Conservation (phyloP, 2,329 filamentous ascomycete species). For the Alternaria atra region DNA sequence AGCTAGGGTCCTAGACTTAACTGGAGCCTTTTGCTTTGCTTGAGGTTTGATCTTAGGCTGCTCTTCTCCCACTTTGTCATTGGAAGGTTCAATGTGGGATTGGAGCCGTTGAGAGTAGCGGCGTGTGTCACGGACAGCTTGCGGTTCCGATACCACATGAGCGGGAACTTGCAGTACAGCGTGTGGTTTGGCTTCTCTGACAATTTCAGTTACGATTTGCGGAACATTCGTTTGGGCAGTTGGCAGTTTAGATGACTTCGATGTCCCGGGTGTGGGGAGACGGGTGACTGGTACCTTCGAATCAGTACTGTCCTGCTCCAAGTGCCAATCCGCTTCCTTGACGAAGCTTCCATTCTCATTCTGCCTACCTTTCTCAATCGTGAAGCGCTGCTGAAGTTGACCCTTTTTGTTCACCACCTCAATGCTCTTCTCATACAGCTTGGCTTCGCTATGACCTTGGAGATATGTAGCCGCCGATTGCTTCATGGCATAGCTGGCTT, state of each 20-base stretch:
- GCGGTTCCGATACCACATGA: background rate
- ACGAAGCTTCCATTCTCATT: background rate
- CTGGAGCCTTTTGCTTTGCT: background rate
- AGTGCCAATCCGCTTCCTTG: background rate
- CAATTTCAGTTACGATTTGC: background rate
- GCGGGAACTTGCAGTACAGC: background rate
- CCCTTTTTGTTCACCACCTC: slow-evolving; percentile 9
- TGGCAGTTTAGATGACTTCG: background rate
- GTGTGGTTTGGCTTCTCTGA: background rate
- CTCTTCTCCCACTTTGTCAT: background rate
- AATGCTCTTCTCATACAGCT: background rate
- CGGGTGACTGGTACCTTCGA: background rate
- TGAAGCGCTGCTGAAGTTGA: background rate
- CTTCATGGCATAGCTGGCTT: slow-evolving; percentile 13
- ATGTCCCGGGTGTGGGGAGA: background rate
- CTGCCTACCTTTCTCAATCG: background rate
- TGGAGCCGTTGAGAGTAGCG: background rate
- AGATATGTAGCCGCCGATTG: background rate
- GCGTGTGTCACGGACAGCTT: background rate
- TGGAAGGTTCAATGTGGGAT: background rate
- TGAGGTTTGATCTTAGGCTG: background rate
- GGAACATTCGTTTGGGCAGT: background rate
- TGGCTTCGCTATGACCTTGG: background rate
- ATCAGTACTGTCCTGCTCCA: background rate
- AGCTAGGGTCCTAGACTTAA: background rate